Conservation (phyloP, 1,284 basidiomycete species). For the Anthracocystis panici-leucophaei region DNA sequence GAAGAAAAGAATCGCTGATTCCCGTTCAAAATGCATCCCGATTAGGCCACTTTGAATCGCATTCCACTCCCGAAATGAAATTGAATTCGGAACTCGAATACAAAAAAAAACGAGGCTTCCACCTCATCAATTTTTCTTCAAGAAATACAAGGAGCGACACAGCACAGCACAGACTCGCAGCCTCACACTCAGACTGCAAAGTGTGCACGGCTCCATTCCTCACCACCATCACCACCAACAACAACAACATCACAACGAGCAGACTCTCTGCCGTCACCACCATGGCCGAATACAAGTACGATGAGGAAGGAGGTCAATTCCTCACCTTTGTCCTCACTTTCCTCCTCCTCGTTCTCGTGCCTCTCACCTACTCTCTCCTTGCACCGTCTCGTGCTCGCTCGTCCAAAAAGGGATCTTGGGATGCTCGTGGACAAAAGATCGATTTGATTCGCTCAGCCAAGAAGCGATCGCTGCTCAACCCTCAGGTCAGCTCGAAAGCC, state of each 20-base stretch:
- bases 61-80: neutral
- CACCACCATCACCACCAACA: conserved; percentile 7
- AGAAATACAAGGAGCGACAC: conserved; percentile 1
- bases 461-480: conserved; percentile 55
- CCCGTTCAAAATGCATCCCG: neutral
- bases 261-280: conserved; percentile 4
- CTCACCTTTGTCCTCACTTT: conserved; percentile 68
- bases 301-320: conserved; percentile 69
- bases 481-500: conserved; percentile 48
- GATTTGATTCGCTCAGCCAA: conserved; percentile 40
- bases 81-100: neutral
- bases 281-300: conserved; percentile 70
- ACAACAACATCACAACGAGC: conserved; percentile 1
- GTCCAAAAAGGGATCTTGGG: conserved; percentile 59
- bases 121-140: conserved; percentile 28
- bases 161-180: neutral
- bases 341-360: conserved; percentile 64
- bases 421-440: conserved; percentile 63
- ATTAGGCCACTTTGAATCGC: neutral
- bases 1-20: neutral
- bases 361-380: conserved; percentile 64
- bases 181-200: neutral
- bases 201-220: conserved; percentile 11
- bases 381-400: conserved; percentile 22
- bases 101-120: conserved; percentile 16